Base-by-base conservation (phyloP, 495 filamentous ascomycete genomes). In the Trichoderma virens region DNA sequence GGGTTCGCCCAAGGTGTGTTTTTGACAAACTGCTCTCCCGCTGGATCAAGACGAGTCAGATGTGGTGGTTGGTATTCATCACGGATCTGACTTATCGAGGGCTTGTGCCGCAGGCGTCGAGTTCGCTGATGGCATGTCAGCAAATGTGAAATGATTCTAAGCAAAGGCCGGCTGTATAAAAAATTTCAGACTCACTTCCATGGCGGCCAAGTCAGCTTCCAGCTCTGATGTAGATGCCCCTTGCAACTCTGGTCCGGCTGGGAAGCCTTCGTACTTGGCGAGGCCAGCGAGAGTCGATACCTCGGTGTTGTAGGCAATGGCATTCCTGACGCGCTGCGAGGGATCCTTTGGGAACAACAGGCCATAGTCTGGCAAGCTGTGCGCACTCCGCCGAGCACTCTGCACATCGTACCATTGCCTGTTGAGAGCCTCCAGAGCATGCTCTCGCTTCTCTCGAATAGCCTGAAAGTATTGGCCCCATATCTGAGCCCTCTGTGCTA, bases 201-300 rank as follows among this genome's bases (percentile, higher is more conserved):
- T 97, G 65, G 86, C 89, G 71, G 91, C 87, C 41, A 97, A 78
- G 75, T 98, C 94, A 61, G 91, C 88, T 39, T 96, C 90, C 28
- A 92, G 75, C 65, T 96, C 91, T 20, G 85, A 79, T 11, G 84
- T 79, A 16, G 90, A 85, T 23, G 87, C 89, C 28, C 87, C 83
- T 30, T 81, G 76, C 66, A 98, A 85, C 13, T 87, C 81, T 23
- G 94, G 94, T n/a, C 93, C 93, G 35, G 93, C 93, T 31, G 94
- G 94, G 75, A 97, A 98, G 27, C 94, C 94, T 61, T 95, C 85
- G 74, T 97, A 90, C 73, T 96, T 97, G 7, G 92, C 91, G 64
- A 98, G 83, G 23, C 94, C 93, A 8, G 92, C 87, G 64, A 98
- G 82, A 16, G 97, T 82, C 6, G 91, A 93, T 5, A 98, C 92